Evolutionary conservation across 2,329 filamentous ascomycete species (phyloP).

Genomic region (Escovopsis weberi): DNA sequence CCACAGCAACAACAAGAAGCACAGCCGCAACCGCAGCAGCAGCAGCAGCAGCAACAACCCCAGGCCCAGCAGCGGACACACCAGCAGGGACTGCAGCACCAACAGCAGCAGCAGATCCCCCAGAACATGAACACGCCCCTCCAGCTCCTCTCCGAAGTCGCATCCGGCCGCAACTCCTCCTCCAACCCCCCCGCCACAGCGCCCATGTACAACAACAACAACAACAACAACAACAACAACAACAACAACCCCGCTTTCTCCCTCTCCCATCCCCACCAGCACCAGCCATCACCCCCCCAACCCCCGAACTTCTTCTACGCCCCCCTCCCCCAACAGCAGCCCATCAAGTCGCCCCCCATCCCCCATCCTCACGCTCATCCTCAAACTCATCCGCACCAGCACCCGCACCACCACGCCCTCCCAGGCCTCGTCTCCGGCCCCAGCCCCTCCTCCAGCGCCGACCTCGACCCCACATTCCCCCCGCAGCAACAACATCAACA

Average conservation of each 20-base stretch:
- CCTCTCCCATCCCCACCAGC: slow-evolving; percentile 3
- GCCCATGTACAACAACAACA: slow-evolving; percentile 1
- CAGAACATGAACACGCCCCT: slow-evolving; percentile 35
- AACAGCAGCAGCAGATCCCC: slow-evolving; percentile 7
- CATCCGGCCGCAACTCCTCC: slow-evolving; percentile 26
- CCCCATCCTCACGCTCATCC: slow-evolving; percentile 1
- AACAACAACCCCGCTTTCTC: neutral
- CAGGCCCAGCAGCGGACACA: too few relatives aligned
- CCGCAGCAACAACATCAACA: too few relatives aligned
- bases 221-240: slow-evolving; percentile 4
- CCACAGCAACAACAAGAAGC: too few relatives aligned
- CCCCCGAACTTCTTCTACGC: slow-evolving; percentile 23
- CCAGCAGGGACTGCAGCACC: slow-evolving; percentile 2
- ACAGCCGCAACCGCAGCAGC: too few relatives aligned
- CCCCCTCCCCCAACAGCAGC: slow-evolving; percentile 6
- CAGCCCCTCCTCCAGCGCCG: slow-evolving; percentile 14
- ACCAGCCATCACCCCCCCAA: slow-evolving; percentile 14
- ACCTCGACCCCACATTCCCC: slow-evolving; percentile 10
- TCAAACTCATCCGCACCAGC: neutral
- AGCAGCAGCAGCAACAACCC: too few relatives aligned
- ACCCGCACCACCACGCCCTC: too few relatives aligned
- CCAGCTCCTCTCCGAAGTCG: slow-evolving; percentile 42
- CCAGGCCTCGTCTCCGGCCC: slow-evolving; percentile 6
- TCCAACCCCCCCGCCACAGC: too few relatives aligned
- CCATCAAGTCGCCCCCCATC: neutral